phyloP scores from a whole-genome alignment of 768 basidiomycete genomes.

The Asterophora lycoperdoides region DNA sequence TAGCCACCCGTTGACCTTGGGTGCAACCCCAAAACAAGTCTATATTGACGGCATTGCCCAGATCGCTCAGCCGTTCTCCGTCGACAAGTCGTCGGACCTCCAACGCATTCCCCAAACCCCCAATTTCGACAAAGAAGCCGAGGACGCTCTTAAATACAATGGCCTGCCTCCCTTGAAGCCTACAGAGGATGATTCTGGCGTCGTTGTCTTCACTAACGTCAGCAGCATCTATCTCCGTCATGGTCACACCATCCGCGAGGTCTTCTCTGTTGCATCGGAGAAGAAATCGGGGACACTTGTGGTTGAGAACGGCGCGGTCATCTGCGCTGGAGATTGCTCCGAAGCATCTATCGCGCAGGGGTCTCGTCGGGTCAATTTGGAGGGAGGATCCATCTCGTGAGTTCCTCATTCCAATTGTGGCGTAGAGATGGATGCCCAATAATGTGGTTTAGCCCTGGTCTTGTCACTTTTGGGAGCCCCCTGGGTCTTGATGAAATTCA shows the following conservation, averaged over 20 bases:
- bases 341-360: slow-evolving; percentile 3
- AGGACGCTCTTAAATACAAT: slow-evolving; percentile 55
- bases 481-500: slow-evolving; percentile 69
- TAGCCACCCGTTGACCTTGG: slow-evolving; percentile 77
- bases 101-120: slow-evolving; percentile 54
- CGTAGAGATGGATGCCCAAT: not conserved
- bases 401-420: not conserved
- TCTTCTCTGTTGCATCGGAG: slow-evolving; percentile 19
- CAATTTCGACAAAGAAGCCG: slow-evolving; percentile 65
- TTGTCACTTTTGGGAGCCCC: slow-evolving; percentile 67
- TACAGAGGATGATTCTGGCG: slow-evolving; percentile 23
- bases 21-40: slow-evolving; percentile 81
- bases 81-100: slow-evolving; percentile 45
- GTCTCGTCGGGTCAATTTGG: slow-evolving; percentile 49
- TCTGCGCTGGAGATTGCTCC: slow-evolving; percentile 39
- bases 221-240: slow-evolving; percentile 37
- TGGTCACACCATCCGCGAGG: slow-evolving; percentile 25
- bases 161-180: slow-evolving; percentile 70
- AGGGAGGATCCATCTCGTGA: slow-evolving; percentile 58
- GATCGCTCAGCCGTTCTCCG: slow-evolving; percentile 40
- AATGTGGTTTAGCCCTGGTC: slow-evolving; percentile 36
- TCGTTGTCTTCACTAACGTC: slow-evolving; percentile 63
- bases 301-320: slow-evolving; percentile 42
- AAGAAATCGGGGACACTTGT: slow-evolving; percentile 31
- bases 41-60: slow-evolving; percentile 89